phyloP scores from a whole-genome alignment of 441 rosid genomes.

The Adansonia rubrostipa region DNA sequence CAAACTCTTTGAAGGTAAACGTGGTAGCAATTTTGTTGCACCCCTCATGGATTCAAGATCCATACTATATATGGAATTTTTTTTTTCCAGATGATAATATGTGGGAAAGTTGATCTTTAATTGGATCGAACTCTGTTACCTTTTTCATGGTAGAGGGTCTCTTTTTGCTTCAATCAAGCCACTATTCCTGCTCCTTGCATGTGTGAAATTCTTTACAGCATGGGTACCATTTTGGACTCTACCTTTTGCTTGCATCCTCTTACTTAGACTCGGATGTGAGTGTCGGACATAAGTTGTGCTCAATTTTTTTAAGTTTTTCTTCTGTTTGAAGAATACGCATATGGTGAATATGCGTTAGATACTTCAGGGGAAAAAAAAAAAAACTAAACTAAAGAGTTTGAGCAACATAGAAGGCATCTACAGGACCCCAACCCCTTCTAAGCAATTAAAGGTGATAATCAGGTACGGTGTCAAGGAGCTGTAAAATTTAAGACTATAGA shows the following conservation, averaged over 20 bases:
- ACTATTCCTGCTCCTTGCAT: not conserved
- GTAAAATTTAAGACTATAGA: not conserved
- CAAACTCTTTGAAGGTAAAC: no score
- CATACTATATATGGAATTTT: not conserved
- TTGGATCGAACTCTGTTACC: not conserved
- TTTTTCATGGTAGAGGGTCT: not conserved
- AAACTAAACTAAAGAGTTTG: no score
- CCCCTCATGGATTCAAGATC: not conserved
- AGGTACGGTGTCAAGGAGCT: constrained; percentile 19
- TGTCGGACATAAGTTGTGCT: no score
- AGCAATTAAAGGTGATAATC: constrained; percentile 45
- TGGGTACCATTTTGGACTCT: constrained; percentile 2
- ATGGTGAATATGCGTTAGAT: no score
- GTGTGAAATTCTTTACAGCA: not conserved
- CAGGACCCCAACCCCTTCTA: constrained; percentile 62
- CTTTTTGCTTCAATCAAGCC: not conserved
- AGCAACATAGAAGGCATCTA: constrained; percentile 25
- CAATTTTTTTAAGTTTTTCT: no score
- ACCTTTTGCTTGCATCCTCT: constrained; percentile 37
- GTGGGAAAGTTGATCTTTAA: not conserved
- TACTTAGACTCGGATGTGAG: no score
- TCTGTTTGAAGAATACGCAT: no score
- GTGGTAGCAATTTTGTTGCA: no score
- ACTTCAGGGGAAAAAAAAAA: no score
- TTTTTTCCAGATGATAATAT: not conserved